Evolutionary conservation across 2,329 filamentous ascomycete species (phyloP).

Genomic region (Fusarium sulawesiense): DNA sequence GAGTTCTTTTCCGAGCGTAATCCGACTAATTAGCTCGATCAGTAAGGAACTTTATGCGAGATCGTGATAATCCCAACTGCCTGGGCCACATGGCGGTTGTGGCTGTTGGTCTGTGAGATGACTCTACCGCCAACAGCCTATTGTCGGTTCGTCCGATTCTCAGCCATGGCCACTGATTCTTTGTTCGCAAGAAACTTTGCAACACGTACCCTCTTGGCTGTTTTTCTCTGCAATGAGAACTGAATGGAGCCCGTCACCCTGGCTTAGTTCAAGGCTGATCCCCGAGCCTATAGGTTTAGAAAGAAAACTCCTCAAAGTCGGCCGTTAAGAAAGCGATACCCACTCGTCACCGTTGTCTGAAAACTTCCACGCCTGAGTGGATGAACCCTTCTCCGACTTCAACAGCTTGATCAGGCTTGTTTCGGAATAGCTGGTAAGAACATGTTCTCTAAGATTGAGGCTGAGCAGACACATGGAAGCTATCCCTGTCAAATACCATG

Average conservation of each 20-base stretch:
- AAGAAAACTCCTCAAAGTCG: slow-evolving; percentile 27
- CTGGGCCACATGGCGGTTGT: slow-evolving; percentile 12
- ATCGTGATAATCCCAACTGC: slow-evolving; percentile 14
- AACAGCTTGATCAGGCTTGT: neutral
- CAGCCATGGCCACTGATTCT: slow-evolving; percentile 12
- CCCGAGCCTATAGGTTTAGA: slow-evolving; percentile 1
- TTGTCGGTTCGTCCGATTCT: slow-evolving; percentile 28
- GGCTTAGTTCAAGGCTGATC: slow-evolving; percentile 8
- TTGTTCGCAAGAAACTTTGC: slow-evolving; percentile 1
- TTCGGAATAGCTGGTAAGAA: slow-evolving; percentile 2
- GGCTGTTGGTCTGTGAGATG: slow-evolving; percentile 14
- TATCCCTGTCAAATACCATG: slow-evolving; percentile 10
- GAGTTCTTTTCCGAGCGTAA: neutral
- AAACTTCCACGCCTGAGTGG: slow-evolving; percentile 7
- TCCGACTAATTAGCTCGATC: slow-evolving; percentile 9
- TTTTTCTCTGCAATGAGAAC: neutral
- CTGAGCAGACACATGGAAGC: slow-evolving; percentile 25
- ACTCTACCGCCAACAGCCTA: slow-evolving; percentile 9
- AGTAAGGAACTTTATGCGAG: slow-evolving; percentile 12
- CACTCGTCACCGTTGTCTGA: slow-evolving; percentile 20
- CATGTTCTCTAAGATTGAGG: slow-evolving; percentile 21
- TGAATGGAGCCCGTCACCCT: slow-evolving; percentile 7
- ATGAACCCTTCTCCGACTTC: neutral
- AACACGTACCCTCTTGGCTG: neutral
- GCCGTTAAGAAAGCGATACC: slow-evolving; percentile 17